Base-by-base conservation (phyloP, 2,329 filamentous ascomycete species). In the Colletotrichum endophyticum region DNA sequence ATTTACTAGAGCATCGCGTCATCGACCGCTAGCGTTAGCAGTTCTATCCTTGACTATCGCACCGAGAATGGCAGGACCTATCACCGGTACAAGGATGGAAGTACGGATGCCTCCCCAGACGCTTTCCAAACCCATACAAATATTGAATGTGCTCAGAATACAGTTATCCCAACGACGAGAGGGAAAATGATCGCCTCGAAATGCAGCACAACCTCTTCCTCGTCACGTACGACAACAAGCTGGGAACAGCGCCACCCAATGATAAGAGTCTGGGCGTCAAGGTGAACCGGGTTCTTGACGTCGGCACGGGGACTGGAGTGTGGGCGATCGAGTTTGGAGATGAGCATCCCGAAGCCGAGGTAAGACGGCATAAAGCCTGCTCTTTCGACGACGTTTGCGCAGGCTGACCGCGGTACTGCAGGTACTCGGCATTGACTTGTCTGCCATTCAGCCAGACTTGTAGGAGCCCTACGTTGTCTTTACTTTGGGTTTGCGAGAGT, bases 361-460 rank as follows among this genome's bases (percentile, higher is more conserved):
- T 69, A 0, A 2, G 28, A 2, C 6, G 19, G 1, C 15, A 12
- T 49, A 4, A 0, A 49, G 0, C 2, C n/a, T 49, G 0, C 0
- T 57, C 28, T 1, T 19, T 0, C 0, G 25, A 15, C 0, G 22
- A 19, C 13, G 0, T 0, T 9, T 8, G 27, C 1, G 7, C 0
- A 2, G 2, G 8, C 32, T n/a, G 0, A 49, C 9, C 4, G 19
- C n/a, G 1, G 0, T 22, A 22, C 2, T 22, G 32, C 2, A 82
- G 79, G 80, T 86, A 11, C 79, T 85, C 3, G 86, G 86, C 2
- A 82, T 86, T 7, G 86, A 87, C 77, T 80, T 87, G 22, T 85
- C 84, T 15, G 86, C 85, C 0, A 86, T 87, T 6, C 85, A 87
- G 36, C 83, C 84, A 1, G 76, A 66, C 0, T 84, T 83, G 83